Percentiles rank a stretch among this genome's conserved stretches.
Evolutionary conservation across 169 alveolate genomes (phyloP).

Genomic region (Pseudocohnilembus persalinus): DNA sequence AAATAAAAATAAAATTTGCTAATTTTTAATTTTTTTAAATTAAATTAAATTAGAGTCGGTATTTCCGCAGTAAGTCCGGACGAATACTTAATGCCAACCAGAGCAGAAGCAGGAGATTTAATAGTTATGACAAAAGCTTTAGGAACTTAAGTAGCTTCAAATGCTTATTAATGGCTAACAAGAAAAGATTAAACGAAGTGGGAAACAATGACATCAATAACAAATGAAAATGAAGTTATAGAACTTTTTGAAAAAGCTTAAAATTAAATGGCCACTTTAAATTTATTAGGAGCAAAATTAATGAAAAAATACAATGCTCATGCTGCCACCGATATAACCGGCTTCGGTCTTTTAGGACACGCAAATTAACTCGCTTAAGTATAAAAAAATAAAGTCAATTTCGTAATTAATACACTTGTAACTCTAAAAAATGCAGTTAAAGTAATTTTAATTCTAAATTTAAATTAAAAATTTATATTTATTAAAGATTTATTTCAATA

Average conservation of each 20-base stretch:
- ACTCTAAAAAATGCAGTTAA: conserved; percentile 43
- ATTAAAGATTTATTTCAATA: no score
- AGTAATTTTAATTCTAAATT: background rate
- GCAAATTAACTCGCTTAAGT: conserved; percentile 72
- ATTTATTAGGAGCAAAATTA: conserved; percentile 68
- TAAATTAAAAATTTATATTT: no score
- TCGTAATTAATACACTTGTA: conserved; percentile 63
- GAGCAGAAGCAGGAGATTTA: conserved; percentile 76
- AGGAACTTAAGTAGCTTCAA: conserved; percentile 80
- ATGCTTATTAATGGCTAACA: conserved; percentile 62
- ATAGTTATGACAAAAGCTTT: conserved; percentile 85
- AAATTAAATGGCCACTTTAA: conserved; percentile 74
- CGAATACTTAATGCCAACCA: conserved; percentile 68
- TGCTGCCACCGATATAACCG: conserved; percentile 88
- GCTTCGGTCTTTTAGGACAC: conserved; percentile 87
- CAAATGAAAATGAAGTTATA: conserved; percentile 47
- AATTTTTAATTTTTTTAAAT: no score
- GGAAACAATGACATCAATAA: conserved; percentile 26
- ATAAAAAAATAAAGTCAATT: conserved; percentile 49
- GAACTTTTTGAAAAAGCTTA: conserved; percentile 59
- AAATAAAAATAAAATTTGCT: no score
- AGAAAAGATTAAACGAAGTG: conserved; percentile 37
- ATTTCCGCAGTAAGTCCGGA: conserved; percentile 58
- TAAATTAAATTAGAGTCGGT: no score
- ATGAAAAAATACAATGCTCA: conserved; percentile 62